Base-by-base conservation (phyloP, 2,329 filamentous ascomycete species). In the Myriangium duriaei region DNA sequence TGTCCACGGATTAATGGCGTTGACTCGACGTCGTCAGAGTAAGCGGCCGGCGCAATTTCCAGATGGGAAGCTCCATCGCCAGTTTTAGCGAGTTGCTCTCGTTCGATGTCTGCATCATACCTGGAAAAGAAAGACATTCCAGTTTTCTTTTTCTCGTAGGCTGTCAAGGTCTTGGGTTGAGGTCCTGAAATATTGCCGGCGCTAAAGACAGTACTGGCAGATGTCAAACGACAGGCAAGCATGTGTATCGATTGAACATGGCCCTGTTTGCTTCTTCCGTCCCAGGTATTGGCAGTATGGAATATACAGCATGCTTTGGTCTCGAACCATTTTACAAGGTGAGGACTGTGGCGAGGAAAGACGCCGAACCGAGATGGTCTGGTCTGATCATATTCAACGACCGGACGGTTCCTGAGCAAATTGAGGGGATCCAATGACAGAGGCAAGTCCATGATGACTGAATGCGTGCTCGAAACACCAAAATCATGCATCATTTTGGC, bases 401-500 rank as follows among this genome's bases (percentile, higher is more conserved):
- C 67, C 3, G 73, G 70, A 33, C 63, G 62, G 43, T 71, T 72
- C 41, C 60, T 69, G 1, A 69, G 50, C 17, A 76, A 61, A 41
- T 80, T 80, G 29, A 74, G 51, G 0, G 77, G 76, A 42, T 81
- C 71, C 1, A 83, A 60, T 0, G 71, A 73, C 0, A 83, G 60
- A 0, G 79, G 79, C 7, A 82, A 61, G 48, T 84, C 79, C 57
- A 83, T 68, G 39, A 83, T 79, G 26, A 82, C 59, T 0, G 77
- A 80, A 48, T 81, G 68, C 4, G 51, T 54, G 4, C 59, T 64
- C 2, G 77, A 79, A 1, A 78, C 77, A 11, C 79, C 79, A 55
- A 82, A 83, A 52, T 83, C 79, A 50, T 83, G 79, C 76, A 83
- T 83, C 69, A 83, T 78, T 51, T 78, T 81, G 2, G 76, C 72